Evolutionary conservation across 1,284 basidiomycete genomes (phyloP), one percentile per base, ranked within the genome.

Genomic region (Sphaerobolus stellatus): DNA sequence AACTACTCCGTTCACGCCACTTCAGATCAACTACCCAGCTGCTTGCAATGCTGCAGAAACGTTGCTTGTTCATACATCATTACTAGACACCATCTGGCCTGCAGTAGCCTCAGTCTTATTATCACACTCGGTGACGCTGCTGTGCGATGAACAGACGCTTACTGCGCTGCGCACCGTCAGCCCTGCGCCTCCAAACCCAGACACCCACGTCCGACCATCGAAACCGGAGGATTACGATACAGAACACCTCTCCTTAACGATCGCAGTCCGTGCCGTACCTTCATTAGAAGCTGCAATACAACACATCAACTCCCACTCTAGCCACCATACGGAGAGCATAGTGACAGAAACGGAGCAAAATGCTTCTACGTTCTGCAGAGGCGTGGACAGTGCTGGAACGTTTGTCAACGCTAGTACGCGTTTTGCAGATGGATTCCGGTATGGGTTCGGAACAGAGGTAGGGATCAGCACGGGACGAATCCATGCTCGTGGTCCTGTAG

Each of bases 361-460:
- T 41, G 91, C 88, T 33, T 79, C 82, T 20, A 76, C 75, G 24
- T 99, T 98, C 75, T 91, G 88, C 63, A 80, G 88, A 22, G 90
- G 90, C 2, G 86, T 99, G 25, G 94, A 96, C 69, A 91, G 88
- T 2, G 92, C 97, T 2, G 94, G 95, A 49, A 92, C 92, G 7
- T 99, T 91, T 65, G 83, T 98, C 59, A 99, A 99, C 64, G 92
- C 94, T 3, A 92, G 88, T 60, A 97, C 97, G 7, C 82, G 97
- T 45, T 99, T 99, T 66, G 90, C 95, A 0, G 97, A 99, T 70
- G 97, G 97, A 1, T 98, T 96, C 72, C 75, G 97, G 54, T 99
- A 94, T 70, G 97, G 97, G 0, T 92, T 98, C 61, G 97, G 97
- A 1, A 96, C 97, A 2, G 97, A 99, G 72, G 96, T 99, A 1